Evolutionary conservation across 2,329 filamentous ascomycete species (phyloP).

Genomic region (Coleophoma eucalyptorum): DNA sequence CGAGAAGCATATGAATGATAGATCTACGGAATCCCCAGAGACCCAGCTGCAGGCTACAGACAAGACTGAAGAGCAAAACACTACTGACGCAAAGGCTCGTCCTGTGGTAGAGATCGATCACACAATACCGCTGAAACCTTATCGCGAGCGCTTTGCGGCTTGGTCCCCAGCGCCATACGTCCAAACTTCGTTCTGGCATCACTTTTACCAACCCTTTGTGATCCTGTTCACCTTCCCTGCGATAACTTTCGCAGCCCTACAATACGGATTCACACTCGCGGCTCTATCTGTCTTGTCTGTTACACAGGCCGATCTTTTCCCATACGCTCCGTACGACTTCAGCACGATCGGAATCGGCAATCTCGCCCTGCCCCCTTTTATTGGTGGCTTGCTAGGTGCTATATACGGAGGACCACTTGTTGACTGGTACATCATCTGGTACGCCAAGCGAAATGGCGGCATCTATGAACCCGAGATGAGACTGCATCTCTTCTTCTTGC

Average conservation of each 20-base stretch:
- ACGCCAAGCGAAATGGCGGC: not conserved
- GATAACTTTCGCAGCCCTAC: not conserved
- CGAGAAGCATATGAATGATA: no score
- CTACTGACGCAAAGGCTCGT: not conserved
- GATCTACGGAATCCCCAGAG: not conserved
- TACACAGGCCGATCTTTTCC: not conserved
- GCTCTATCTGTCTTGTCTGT: not conserved
- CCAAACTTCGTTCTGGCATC: not conserved
- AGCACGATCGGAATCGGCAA: not conserved
- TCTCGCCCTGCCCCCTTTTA: not conserved
- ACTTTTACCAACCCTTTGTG: not conserved
- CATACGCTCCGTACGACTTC: not conserved
- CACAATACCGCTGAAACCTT: not conserved
- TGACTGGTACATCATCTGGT: not conserved
- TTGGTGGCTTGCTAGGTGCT: not conserved
- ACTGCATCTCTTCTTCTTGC: not conserved
- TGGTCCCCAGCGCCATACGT: not conserved
- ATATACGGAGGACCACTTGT: not conserved
- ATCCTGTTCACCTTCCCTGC: not conserved
- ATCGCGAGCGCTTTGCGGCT: not conserved
- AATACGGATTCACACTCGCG: not conserved
- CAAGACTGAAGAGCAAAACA: no score
- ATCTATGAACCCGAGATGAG: not conserved
- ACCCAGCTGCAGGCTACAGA: no score
- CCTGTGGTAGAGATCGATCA: not conserved